phyloP scores from a whole-genome alignment of 2,329 filamentous ascomycete species.

The Metarhizium robertsii region DNA sequence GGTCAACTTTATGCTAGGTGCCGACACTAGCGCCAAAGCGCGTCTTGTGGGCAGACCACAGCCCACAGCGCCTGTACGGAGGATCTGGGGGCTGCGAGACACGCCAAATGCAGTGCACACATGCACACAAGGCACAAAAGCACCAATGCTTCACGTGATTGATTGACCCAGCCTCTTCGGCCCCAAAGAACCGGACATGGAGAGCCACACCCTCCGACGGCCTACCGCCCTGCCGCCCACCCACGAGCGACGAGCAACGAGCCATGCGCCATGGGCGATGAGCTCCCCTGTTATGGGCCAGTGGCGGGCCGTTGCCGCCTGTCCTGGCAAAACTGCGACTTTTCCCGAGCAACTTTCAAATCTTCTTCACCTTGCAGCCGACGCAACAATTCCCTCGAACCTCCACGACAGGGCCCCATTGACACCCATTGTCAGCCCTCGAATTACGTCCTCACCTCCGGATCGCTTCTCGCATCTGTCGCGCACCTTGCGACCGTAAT shows the following conservation, averaged over 20 bases:
- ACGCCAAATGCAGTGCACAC: too few relatives aligned
- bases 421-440: conserved; percentile 29
- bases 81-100: too few relatives aligned
- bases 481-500: conserved; percentile 32
- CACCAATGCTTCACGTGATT: not conserved
- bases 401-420: conserved; percentile 33
- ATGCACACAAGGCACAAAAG: not conserved
- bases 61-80: too few relatives aligned
- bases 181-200: not conserved
- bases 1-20: not conserved
- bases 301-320: conserved; percentile 6
- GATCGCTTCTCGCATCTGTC: conserved; percentile 26
- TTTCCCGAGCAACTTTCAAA: conserved; percentile 35
- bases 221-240: too few relatives aligned
- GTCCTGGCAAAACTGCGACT: conserved; percentile 35
- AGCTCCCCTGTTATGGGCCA: not conserved
- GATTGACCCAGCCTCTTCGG: not conserved
- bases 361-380: conserved; percentile 27
- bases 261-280: too few relatives aligned
- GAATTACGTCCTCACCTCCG: conserved; percentile 24
- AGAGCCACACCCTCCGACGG: not conserved
- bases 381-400: conserved; percentile 30
- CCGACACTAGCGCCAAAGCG: not conserved
- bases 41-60: too few relatives aligned
- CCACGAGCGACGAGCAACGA: not conserved